Base-by-base conservation (phyloP, 1,139 yeast species). In the Nakaseomyces delphensis region DNA sequence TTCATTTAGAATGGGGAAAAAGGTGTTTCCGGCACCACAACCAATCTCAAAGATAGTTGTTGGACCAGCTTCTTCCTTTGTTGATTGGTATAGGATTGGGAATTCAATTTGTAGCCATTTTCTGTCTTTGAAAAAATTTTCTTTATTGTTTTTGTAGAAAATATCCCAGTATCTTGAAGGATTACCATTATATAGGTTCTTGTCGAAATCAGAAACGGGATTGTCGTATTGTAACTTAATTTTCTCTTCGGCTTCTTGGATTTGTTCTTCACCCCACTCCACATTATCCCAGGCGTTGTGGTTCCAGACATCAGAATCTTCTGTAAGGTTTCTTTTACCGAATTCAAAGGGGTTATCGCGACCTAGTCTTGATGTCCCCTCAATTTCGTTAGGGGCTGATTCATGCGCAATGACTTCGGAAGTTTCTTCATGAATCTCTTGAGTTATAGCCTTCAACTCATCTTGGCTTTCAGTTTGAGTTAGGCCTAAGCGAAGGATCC, bases 211-310 rank as follows among this genome's bases (percentile, higher is more conserved):
- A 40, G 77, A 71, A 13, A 93, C 98, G 0, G 97, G 97, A 43
- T 71, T 67, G 38, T 81, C 86, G 49, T 76, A 75, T 60, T 91
- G 99, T 50, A 77, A 75, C 11, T 75, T 66, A 23, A 91, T 83
- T 62, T 81, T 77, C 52, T 72, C 79, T 59, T 83, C 74, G 2
- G 96, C 96, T 51, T 81, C 78, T 16, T 69, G 62, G 23, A 80
- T 66, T 60, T 93, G 97, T 53, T 86, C 95, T 40, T 83, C 87
- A 39, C 95, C 97, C 96, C 96, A 89, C 58, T 87, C 96, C 16
- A 87, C 96, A 60, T 93, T 95, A 61, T 91, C 99, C 78, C 99
- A 91, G 0, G 99, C 98, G 62, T 91, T 91, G 60, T 84, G 95
- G 49, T 76, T 75, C 78, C 95, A 91, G 1, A 93, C 95, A 36